A percentile compares a stretch with the other conserved stretches of the same genome.
Conservation (phyloP, 257 asterid genomes). For the Salvia hispanica region DNA sequence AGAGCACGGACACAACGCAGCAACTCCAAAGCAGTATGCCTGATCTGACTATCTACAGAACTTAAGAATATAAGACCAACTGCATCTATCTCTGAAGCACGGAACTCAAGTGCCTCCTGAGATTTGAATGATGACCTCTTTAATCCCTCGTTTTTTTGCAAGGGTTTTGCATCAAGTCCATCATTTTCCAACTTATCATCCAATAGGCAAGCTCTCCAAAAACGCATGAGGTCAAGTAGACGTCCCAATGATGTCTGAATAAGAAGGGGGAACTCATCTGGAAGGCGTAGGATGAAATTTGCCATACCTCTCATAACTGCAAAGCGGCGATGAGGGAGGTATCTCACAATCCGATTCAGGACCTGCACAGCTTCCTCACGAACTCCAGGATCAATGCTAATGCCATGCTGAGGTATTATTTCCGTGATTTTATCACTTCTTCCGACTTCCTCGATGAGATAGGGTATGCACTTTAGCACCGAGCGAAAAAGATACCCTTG, state of each 20-base stretch:
- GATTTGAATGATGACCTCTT: conserved; percentile 85
- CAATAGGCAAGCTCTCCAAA: conserved; percentile 90
- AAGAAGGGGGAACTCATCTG: conserved; percentile 98
- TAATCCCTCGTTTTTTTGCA: conserved; percentile 84
- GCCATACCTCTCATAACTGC: conserved; percentile 98
- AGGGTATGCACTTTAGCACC: conserved; percentile 98
- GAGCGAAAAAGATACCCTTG: conserved; percentile 98
- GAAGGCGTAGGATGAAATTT: conserved; percentile 84
- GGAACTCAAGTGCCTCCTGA: conserved; percentile 82
- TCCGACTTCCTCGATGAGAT: conserved; percentile 98
- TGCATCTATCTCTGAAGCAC: conserved; percentile 95
- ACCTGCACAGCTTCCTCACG: conserved; percentile 99
- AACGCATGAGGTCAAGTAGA: conserved; percentile 95
- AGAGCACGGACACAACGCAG: conserved; percentile 93
- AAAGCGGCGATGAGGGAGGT: conserved; percentile 97
- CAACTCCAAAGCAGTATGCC: conserved; percentile 97
- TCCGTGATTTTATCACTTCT: conserved; percentile 95
- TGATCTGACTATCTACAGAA: conserved; percentile 97
- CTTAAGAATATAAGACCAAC: conserved; percentile 97
- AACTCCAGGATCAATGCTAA: conserved; percentile 97
- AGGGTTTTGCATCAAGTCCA: conserved; percentile 62
- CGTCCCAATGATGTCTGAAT: conserved; percentile 97
- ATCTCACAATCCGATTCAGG: conserved; percentile 84
- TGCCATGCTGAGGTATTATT: conserved; percentile 98
- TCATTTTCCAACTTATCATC: conserved; percentile 70